Evolutionary conservation across 768 basidiomycete species (phyloP).

Genomic region (Austroboletus eburneus): DNA sequence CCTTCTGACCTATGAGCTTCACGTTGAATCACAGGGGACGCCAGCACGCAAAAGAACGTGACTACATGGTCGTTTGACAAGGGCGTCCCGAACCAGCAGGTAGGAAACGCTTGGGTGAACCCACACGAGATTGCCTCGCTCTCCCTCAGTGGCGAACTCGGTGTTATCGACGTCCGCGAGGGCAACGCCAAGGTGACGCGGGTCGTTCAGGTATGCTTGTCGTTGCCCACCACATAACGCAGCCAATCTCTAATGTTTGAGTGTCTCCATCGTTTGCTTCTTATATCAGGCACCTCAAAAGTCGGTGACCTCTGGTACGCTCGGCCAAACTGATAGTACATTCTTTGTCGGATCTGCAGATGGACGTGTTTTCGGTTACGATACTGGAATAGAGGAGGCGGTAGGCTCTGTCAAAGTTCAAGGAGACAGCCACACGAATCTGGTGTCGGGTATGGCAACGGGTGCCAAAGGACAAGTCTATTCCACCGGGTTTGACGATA

Average conservation of each 20-base stretch:
- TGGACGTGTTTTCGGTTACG: slow-evolving; percentile 68
- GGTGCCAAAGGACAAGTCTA: slow-evolving; percentile 50
- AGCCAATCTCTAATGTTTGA: not conserved
- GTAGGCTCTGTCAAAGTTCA: slow-evolving; percentile 37
- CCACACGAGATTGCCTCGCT: slow-evolving; percentile 72
- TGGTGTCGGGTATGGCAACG: slow-evolving; percentile 59
- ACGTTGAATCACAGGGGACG: slow-evolving; percentile 59
- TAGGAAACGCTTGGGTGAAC: slow-evolving; percentile 83
- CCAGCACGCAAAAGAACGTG: slow-evolving; percentile 60
- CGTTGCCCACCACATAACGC: not conserved
- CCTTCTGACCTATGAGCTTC: not conserved
- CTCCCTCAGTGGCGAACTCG: slow-evolving; percentile 77
- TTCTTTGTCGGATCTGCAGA: slow-evolving; percentile 82
- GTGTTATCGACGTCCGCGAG: slow-evolving; percentile 71
- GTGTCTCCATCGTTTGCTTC: not conserved
- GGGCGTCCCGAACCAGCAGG: slow-evolving; percentile 77
- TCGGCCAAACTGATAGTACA: slow-evolving; percentile 40
- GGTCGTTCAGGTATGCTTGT: slow-evolving; percentile 52
- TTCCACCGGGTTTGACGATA: slow-evolving; percentile 80
- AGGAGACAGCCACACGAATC: slow-evolving; percentile 68
- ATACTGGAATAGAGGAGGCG: slow-evolving; percentile 27
- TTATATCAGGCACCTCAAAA: slow-evolving; percentile 69
- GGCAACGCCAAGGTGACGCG: slow-evolving; percentile 55
- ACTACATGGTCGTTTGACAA: slow-evolving; percentile 71
- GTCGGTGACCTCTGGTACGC: slow-evolving; percentile 62